Evolutionary conservation across 2,329 filamentous ascomycete genomes (phyloP).

Genomic region (Beauveria pseudobassiana): DNA sequence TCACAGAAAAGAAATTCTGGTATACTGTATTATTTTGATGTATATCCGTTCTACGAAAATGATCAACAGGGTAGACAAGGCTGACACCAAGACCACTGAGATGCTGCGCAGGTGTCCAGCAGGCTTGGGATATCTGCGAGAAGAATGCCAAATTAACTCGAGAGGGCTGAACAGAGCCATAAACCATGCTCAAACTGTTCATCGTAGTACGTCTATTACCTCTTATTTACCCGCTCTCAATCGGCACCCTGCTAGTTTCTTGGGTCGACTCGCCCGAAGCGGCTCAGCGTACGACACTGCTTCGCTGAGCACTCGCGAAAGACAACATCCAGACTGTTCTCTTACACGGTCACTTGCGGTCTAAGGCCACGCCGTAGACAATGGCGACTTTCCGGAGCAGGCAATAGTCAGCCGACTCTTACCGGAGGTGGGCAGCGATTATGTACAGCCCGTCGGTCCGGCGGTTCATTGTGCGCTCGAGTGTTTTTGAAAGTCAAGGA

Average conservation of each 20-base stretch:
- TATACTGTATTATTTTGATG: no score
- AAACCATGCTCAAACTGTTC: neutral
- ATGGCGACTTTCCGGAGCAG: neutral
- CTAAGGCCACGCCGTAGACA: neutral
- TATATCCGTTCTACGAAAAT: rapidly evolving
- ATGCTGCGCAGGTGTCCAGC: neutral
- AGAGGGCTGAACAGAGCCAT: neutral
- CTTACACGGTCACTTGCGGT: neutral
- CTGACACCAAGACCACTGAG: no score
- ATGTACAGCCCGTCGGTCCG: neutral
- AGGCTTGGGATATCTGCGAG: neutral
- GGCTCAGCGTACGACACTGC: neutral
- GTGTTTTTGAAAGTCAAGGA: neutral
- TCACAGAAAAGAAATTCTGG: neutral
- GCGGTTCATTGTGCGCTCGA: neutral
- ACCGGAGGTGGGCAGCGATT: neutral
- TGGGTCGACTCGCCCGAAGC: neutral
- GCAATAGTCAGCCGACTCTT: neutral
- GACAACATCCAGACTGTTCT: neutral
- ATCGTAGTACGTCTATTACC: neutral
- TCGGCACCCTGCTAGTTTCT: neutral
- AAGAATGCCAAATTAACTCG: neutral
- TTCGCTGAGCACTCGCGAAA: neutral
- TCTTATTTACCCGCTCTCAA: neutral
- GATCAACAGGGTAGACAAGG: no score